A percentile compares a stretch with the other conserved stretches of the same genome.
These are phyloP conservation scores for Raphanus hybrid DNA, from an alignment of 441 rosid genomes.

Conservation along the genomic window DNA sequence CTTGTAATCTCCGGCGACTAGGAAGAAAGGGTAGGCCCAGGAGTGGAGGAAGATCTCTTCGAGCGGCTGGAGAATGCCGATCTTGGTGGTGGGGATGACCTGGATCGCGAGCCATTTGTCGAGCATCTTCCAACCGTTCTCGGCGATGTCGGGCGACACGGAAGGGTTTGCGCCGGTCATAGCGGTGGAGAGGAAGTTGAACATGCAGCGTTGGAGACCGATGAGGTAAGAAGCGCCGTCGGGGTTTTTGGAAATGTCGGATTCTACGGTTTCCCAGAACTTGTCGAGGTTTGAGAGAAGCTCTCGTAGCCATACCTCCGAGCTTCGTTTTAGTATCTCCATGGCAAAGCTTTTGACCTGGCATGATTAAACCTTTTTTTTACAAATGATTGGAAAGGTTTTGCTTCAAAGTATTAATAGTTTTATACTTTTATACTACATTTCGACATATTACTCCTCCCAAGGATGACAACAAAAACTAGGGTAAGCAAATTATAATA, in stretches of 20 bases:
- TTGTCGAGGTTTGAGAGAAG: slow-evolving; percentile 55
- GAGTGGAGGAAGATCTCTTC: slow-evolving; percentile 84
- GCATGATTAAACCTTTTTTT: background rate
- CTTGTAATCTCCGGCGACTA: slow-evolving; percentile 60
- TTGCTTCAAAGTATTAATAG: background rate
- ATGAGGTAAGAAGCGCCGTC: slow-evolving; percentile 46
- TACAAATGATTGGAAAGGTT: background rate
- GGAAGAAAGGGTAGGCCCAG: slow-evolving; percentile 65
- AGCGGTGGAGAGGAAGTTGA: slow-evolving; percentile 62
- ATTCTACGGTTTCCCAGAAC: slow-evolving; percentile 60
- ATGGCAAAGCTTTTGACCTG: slow-evolving; percentile 60
- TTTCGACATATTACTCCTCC: no score
- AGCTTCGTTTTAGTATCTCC: slow-evolving; percentile 72
- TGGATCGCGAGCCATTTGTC: slow-evolving; percentile 71
- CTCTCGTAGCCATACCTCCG: slow-evolving; percentile 62
- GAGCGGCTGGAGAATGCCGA: slow-evolving; percentile 62
- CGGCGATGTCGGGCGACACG: slow-evolving; percentile 47
- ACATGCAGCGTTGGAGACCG: slow-evolving; percentile 60
- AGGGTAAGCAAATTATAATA: no score
- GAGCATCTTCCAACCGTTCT: slow-evolving; percentile 54
- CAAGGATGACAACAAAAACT: no score
- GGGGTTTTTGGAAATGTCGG: slow-evolving; percentile 44
- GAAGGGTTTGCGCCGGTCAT: slow-evolving; percentile 69
- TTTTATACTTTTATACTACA: background rate
- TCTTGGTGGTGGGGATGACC: slow-evolving; percentile 58